Conservation (phyloP, 208 protist genomes). For the Phytomonas sp. region DNA sequence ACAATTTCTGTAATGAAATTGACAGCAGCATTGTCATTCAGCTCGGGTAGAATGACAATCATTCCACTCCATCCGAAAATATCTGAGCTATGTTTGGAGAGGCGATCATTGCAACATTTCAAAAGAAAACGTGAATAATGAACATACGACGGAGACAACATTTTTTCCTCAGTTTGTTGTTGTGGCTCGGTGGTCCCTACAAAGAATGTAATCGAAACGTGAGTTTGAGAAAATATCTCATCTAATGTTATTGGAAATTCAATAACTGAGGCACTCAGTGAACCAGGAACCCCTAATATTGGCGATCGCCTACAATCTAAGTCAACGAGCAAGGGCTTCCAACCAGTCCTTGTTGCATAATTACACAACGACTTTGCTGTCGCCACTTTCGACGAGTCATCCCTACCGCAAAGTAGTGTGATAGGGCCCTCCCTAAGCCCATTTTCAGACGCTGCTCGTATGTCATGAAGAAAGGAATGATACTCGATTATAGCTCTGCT, state of each 20-base stretch:
- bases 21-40: conserved; percentile 45
- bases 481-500: conserved; percentile 69
- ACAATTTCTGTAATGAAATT: conserved; percentile 62
- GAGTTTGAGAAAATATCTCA: conserved; percentile 38
- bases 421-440: conserved; percentile 36
- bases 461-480: conserved; percentile 60
- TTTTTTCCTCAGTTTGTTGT: conserved; percentile 21
- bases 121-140: conserved; percentile 41
- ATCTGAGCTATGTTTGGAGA: conserved; percentile 37
- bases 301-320: conserved; percentile 49
- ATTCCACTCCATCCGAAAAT: conserved; percentile 64
- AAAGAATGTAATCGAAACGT: conserved; percentile 66
- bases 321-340: conserved; percentile 71
- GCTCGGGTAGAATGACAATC: conserved; percentile 55
- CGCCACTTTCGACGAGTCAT: conserved; percentile 27
- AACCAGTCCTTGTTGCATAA: conserved; percentile 69
- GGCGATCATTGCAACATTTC: conserved; percentile 22
- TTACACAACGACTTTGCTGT: conserved; percentile 57
- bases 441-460: conserved; percentile 36
- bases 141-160: conserved; percentile 48
- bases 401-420: conserved; percentile 59
- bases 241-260: conserved; percentile 69
- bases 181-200: conserved; percentile 59
- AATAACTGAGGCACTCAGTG: conserved; percentile 48
- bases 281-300: conserved; percentile 52